Percentiles rank a stretch among this genome's conserved stretches.
phyloP scores from a whole-genome alignment of 306 rosid species.

The Casuarina glauca region DNA sequence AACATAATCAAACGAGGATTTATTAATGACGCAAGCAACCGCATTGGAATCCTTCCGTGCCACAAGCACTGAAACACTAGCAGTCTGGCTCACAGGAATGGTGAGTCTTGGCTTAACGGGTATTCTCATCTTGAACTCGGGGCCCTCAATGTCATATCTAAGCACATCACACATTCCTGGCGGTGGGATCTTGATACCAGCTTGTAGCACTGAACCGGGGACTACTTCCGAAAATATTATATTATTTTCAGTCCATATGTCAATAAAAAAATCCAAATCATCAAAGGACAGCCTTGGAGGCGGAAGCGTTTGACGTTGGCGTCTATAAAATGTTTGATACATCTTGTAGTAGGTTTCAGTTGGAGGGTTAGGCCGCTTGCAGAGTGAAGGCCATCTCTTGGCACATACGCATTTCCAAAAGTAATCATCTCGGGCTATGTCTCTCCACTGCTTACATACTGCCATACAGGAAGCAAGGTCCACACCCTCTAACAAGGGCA shows the following conservation, averaged over 20 bases:
- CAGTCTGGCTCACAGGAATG: slow-evolving; percentile 58
- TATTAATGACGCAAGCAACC: slow-evolving; percentile 72
- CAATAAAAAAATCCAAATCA: slow-evolving; percentile 85
- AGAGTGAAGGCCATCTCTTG: slow-evolving; percentile 91
- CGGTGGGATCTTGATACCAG: slow-evolving; percentile 50
- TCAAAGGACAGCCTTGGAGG: slow-evolving; percentile 85
- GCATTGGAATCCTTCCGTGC: slow-evolving; percentile 75
- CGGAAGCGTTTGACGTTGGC: slow-evolving; percentile 57
- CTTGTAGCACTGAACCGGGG: slow-evolving; percentile 62
- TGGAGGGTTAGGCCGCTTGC: slow-evolving; percentile 71
- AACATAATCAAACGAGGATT: slow-evolving; percentile 72
- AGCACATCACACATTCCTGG: slow-evolving; percentile 61
- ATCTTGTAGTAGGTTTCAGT: slow-evolving; percentile 58
- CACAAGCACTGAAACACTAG: slow-evolving; percentile 76
- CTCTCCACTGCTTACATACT: slow-evolving; percentile 86
- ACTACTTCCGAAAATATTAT: slow-evolving; percentile 78
- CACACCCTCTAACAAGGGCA: slow-evolving; percentile 82
- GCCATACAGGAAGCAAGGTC: slow-evolving; percentile 87
- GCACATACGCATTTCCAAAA: slow-evolving; percentile 89
- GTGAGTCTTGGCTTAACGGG: slow-evolving; percentile 75
- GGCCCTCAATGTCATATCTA: slow-evolving; percentile 55
- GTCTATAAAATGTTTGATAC: slow-evolving; percentile 62
- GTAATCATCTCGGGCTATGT: slow-evolving; percentile 77
- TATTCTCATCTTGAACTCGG: slow-evolving; percentile 79
- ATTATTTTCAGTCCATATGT: slow-evolving; percentile 68